Evolutionary conservation across 495 filamentous ascomycete species (phyloP), one percentile per base, ranked within the genome.

Genomic region (Delitschia confertaspora): DNA sequence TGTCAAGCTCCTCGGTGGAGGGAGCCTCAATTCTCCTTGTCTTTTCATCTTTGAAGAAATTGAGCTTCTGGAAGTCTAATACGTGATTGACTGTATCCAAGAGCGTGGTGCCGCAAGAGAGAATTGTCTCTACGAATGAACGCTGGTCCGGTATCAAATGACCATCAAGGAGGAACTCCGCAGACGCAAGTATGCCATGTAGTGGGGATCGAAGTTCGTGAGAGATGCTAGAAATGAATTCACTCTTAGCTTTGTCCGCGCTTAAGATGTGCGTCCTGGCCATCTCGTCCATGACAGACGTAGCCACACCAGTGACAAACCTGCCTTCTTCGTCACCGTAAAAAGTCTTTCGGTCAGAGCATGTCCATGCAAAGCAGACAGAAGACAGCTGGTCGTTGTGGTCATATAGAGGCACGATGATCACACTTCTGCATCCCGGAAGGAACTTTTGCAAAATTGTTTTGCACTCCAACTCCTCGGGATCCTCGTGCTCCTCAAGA

Each of bases 351-450:
- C 36, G 38, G 11, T 25, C 39, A n/a, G 45, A 50, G 33, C 45
- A 40, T 30, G 43, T 55, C 58, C 51, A 60, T 9, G 39, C 56
- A 30, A 64, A 57, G 16, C 49, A 47, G n/a, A 62, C 40, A 11
- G 58, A 42, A 44, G 60, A 61, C 17, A 60, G 41, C 26, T 57
- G 56, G 20, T 52, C 51, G 4, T 57, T 43, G 38, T 59, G 58
- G 22, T 63, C 61, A 34, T 52, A 57, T 19, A 64, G 25, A 4
- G 61, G 60, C 29, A 61, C 43, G 45, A 60, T 46, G 27, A 64
- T 53, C 11, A 49, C 26, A 35, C 43, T 59, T 11, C 38, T 56
- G 16, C 18, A 6, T 11, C 38, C 45, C 5, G 54, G 58, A 6
- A 60, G 21, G 14, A 61, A 60, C 24, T 27, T 42, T 10, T 22